Evolutionary conservation across 1,284 basidiomycete species (phyloP).

Genomic region (Golubevia sp.): DNA sequence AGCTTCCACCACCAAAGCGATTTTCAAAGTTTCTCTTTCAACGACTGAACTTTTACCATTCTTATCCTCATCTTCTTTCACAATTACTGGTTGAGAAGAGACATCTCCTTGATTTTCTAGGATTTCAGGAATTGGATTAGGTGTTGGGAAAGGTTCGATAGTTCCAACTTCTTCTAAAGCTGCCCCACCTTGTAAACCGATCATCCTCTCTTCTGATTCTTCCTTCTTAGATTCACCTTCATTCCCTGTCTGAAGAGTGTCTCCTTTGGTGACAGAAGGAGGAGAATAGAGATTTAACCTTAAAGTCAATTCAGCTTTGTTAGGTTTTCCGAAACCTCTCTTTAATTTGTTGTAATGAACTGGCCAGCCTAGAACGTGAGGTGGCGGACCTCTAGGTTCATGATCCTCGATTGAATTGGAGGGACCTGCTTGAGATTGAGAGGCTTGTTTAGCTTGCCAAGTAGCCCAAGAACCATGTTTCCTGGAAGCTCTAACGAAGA

Average conservation of each 20-base stretch:
- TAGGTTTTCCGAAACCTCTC: conserved; percentile 27
- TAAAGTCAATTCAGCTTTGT: conserved; percentile 25
- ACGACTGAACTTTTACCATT: conserved; percentile 14
- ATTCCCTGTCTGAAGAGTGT: not conserved
- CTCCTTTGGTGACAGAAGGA: conserved; percentile 1
- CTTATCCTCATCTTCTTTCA: conserved; percentile 21
- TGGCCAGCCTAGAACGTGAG: conserved; percentile 47
- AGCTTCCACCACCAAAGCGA: conserved; percentile 52
- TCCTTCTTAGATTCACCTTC: not conserved
- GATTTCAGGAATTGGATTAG: not conserved
- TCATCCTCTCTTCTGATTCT: not conserved
- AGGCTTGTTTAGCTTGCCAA: not conserved
- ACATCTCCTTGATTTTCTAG: too few species aligned
- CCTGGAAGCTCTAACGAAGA: conserved; percentile 44
- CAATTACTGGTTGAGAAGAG: conserved; percentile 13
- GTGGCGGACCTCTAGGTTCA: conserved; percentile 25
- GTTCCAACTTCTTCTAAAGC: not conserved
- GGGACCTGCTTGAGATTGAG: not conserved
- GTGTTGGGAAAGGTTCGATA: not conserved
- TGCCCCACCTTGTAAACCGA: not conserved
- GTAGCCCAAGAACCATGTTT: conserved; percentile 50
- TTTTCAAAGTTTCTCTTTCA: conserved; percentile 42
- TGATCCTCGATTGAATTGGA: not conserved
- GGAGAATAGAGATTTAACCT: conserved; percentile 36
- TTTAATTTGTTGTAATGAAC: conserved; percentile 35